Base-by-base conservation (phyloP, 768 basidiomycete genomes). In the Roridomyces roridus region DNA sequence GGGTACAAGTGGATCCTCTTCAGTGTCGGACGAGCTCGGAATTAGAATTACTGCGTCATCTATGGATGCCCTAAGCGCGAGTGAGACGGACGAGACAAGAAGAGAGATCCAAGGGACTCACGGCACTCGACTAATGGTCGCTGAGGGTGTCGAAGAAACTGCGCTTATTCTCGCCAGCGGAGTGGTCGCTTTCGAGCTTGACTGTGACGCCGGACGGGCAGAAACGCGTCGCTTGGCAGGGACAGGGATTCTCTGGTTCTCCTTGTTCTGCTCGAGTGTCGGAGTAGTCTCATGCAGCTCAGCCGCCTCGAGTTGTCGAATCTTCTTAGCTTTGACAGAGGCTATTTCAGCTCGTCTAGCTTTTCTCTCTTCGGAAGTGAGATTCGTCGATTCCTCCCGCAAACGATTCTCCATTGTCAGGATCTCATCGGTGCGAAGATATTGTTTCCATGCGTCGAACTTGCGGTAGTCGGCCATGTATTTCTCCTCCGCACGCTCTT, bases 11-110 rank as follows among this genome's bases (percentile, higher is more conserved):
- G 42, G 41, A 34, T 24, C 28, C 23, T 57, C 55, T 36, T 57
- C 60, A 11, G 40, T 39, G 34, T 63, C 57, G 23, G 61, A 63
- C 7, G 61, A 59, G 41, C 26, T 49, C 21, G 61, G 57, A n/a
- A 63, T 36, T 5, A 59, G 37, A 29, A 63, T 40, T 29, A n/a
- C 26, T 26, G 21, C 47, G n/a, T 23, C 43, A 55, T 43, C 14
- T 37, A 25, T 31, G 20, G 50, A 23, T 1, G 56, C 26, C 17
- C 40, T 53, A 34, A 26, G 39, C 21, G 10, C 37, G n/a, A 51
- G 25, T 18, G n/a, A 23, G 15, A 14, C 25, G 12, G 14, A 5
- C 15, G 35, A 21, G 24, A 6, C 7, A 28, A 21, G 43, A 31
- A 26, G 18, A 25, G 35, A 10, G n/a, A 6, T 23, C 18, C 2